Evolutionary conservation across 306 rosid species (phyloP).

Genomic region (Cercis canadensis): DNA sequence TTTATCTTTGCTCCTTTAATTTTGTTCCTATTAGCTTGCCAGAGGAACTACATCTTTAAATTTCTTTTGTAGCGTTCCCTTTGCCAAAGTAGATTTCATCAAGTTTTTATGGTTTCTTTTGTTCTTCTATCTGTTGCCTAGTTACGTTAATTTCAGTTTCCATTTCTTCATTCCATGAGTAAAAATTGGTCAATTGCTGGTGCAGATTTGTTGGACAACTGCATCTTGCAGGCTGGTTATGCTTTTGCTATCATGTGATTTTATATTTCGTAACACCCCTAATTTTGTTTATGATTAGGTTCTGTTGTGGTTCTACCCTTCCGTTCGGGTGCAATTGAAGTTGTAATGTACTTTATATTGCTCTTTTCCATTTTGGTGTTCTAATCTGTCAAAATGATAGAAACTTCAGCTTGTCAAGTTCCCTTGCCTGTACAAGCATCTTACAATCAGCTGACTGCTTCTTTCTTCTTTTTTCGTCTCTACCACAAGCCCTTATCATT

Average conservation of each 20-base stretch:
- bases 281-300: conserved; percentile 23
- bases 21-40: conserved; percentile 31
- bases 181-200: not conserved
- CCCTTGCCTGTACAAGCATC: conserved; percentile 1
- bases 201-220: conserved; percentile 32
- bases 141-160: conserved; percentile 36
- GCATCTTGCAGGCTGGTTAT: conserved; percentile 28
- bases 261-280: not conserved
- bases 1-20: conserved; percentile 30
- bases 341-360: conserved; percentile 34
- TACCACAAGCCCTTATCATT: not conserved
- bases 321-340: conserved; percentile 15
- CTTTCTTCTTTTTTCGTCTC: not conserved
- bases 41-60: conserved; percentile 28
- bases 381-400: not conserved
- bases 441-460: not conserved
- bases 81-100: conserved; percentile 28
- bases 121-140: conserved; percentile 28
- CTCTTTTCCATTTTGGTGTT: conserved; percentile 23
- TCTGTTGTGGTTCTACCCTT: conserved; percentile 19
- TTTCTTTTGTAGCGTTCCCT: conserved; percentile 32
- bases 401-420: conserved; percentile 16
- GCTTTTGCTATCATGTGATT: conserved; percentile 5
- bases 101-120: conserved; percentile 7
- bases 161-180: conserved; percentile 25